Base-by-base conservation (phyloP, 768 basidiomycete species). In the Nidularia pulvinata region DNA sequence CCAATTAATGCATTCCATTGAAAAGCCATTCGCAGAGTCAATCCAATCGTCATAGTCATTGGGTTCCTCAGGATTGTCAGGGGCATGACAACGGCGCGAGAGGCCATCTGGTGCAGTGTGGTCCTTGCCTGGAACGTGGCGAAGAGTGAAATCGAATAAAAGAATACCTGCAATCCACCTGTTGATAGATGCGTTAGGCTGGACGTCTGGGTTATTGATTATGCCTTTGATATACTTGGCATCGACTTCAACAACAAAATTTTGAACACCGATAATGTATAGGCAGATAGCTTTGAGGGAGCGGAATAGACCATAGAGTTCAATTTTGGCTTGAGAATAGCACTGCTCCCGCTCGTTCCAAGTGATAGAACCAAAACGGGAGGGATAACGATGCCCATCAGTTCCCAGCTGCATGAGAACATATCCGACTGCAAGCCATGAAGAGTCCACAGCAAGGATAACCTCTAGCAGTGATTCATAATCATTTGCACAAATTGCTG, bases 161-260 rank as follows among this genome's bases (percentile, higher is more conserved):
- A 72, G 51, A 11, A 77, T 76, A 7, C 63, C 67, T 46, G 63
- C 59, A 19, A 78, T 74, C 77, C 76, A 78, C n/a, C 66, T 51
- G 50, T 77, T 78, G 7, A 77, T 70, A 0, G 74, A 53, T 0
- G 73, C 68, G 51, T 69, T 72, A 0, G 72, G 73, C 13, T 65
- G 64, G 0, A 70, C 25, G 33, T 77, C 71, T 0, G 75, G 74
- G 11, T 69, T 52, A 49, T 76, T 73, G 4, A 78, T 47, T 73
- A 77, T 78, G n/a, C 69, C 72, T 49, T 71, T 71, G 7, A 79
- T 74, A 52, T 70, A 71, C 35, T 70, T 60, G 0, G 72, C 74
- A 57, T 78, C 72, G 0, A 72, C 69, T 56, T 76, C 72, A 0
- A 78, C 61, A n/a, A 59, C 48, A 0, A 78, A 55, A 2, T 64